Evolutionary conservation across 345 rosid genomes (phyloP).

Genomic region (Conringia planisiliqua): DNA sequence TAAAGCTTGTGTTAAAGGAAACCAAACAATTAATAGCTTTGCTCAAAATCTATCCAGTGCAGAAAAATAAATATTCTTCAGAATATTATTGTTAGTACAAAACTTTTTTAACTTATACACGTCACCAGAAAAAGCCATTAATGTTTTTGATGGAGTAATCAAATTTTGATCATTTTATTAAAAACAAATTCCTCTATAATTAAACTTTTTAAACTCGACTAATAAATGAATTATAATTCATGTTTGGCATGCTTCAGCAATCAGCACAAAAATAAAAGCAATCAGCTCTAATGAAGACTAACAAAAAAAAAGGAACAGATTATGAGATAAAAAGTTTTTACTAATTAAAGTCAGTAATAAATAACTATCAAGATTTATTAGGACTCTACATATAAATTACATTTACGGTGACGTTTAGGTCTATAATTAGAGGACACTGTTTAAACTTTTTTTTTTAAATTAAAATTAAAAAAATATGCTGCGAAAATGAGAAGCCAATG

Average conservation of each 20-base stretch:
- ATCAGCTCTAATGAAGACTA: constrained; percentile 9
- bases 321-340: background rate
- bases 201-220: background rate
- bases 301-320: background rate
- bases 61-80: background rate
- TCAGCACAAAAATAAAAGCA: background rate
- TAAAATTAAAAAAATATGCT: background rate
- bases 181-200: background rate
- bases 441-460: background rate
- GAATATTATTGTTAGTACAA: background rate
- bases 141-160: background rate
- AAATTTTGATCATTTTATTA: background rate
- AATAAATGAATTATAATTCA: background rate
- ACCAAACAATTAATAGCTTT: constrained; percentile 18
- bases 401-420: background rate
- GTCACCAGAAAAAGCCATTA: background rate
- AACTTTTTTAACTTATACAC: background rate
- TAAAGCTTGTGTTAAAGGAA: constrained; percentile 17
- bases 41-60: constrained; percentile 19
- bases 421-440: constrained; percentile 7
- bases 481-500: constrained; percentile 15
- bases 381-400: background rate
- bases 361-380: background rate
- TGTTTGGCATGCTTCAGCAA: constrained; percentile 19
- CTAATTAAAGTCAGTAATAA: constrained; percentile 4